Percentiles rank a stretch among this genome's conserved stretches.
Evolutionary conservation across 805 yeast genomes (phyloP).

Genomic region (Candida michaelii): DNA sequence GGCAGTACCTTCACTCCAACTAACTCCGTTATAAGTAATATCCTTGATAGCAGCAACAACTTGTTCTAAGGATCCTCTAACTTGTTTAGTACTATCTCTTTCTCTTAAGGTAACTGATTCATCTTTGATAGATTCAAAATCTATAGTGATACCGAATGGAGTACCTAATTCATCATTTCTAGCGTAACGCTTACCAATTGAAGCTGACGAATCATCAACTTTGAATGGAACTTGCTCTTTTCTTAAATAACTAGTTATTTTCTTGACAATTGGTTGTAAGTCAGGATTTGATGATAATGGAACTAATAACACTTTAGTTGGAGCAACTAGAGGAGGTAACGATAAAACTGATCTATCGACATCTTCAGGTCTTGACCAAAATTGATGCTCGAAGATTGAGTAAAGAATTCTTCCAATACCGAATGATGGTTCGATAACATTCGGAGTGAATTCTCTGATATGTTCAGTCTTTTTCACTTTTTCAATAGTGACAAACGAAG

Average conservation of each 20-base stretch:
- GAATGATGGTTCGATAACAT: slow-evolving; percentile 97
- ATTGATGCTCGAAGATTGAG: slow-evolving; percentile 88
- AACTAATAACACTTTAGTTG: slow-evolving; percentile 93
- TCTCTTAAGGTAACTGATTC: slow-evolving; percentile 91
- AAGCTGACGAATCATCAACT: slow-evolving; percentile 95
- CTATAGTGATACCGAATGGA: slow-evolving; percentile 97
- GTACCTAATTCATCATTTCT: slow-evolving; percentile 99
- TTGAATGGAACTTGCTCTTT: slow-evolving; percentile 86
- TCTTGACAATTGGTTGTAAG: slow-evolving; percentile 70
- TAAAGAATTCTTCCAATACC: slow-evolving; percentile 98
- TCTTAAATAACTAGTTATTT: slow-evolving; percentile 71
- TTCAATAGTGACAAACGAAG: slow-evolving; percentile 69
- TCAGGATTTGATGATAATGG: slow-evolving; percentile 87
- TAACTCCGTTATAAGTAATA: slow-evolving; percentile 68
- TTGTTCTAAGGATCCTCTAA: slow-evolving; percentile 82
- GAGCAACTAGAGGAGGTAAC: slow-evolving; percentile 94
- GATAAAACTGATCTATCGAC: slow-evolving; percentile 84
- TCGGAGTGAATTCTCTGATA: slow-evolving; percentile 92
- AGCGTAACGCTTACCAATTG: slow-evolving; percentile 97
- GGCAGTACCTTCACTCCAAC: slow-evolving; percentile 88
- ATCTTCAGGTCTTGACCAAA: slow-evolving; percentile 91
- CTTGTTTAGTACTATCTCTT: slow-evolving; percentile 95
- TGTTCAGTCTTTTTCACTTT: slow-evolving; percentile 82
- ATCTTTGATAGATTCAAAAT: slow-evolving; percentile 88
- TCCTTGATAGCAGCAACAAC: slow-evolving; percentile 68